Percentiles rank a stretch among this genome's conserved stretches.
Conservation (phyloP, 1,284 basidiomycete genomes). For the Takashimella koratensis region DNA sequence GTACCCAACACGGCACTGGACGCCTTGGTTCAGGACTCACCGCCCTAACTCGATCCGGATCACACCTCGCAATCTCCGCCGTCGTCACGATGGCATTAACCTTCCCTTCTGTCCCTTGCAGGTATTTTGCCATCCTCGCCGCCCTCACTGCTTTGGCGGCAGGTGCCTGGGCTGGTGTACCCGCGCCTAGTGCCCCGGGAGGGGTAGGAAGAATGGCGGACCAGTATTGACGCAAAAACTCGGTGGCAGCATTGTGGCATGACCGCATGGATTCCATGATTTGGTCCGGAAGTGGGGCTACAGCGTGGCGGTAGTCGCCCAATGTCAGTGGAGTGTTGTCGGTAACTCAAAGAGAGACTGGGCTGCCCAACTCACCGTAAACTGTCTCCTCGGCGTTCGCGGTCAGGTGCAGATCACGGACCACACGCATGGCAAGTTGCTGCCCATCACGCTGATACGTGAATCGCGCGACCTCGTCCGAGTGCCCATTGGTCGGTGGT, state of each 20-base stretch:
- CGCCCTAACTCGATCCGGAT: slow-evolving; percentile 61
- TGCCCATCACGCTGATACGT: slow-evolving; percentile 32
- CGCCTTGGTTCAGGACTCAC: slow-evolving; percentile 52
- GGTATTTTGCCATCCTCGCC: slow-evolving; percentile 77
- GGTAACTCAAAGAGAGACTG: no score
- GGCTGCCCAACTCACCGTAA: no score
- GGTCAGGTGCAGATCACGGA: slow-evolving; percentile 36
- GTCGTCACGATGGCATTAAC: slow-evolving; percentile 67
- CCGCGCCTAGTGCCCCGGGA: slow-evolving; percentile 53
- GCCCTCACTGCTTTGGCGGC: slow-evolving; percentile 65
- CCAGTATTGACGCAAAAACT: slow-evolving; percentile 97
- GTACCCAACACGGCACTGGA: no score
- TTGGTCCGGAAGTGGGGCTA: slow-evolving; percentile 73
- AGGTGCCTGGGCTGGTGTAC: slow-evolving; percentile 16
- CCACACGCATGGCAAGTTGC: slow-evolving; percentile 26
- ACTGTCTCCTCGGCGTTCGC: slow-evolving; percentile 35
- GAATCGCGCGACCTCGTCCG: slow-evolving; percentile 20
- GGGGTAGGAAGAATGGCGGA: slow-evolving; percentile 73
- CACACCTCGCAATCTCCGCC: slow-evolving; percentile 61
- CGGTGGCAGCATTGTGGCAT: slow-evolving; percentile 87
- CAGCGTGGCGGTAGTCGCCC: background rate
- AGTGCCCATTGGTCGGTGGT: slow-evolving; percentile 8
- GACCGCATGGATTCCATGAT: slow-evolving; percentile 78
- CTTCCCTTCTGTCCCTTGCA: slow-evolving; percentile 73
- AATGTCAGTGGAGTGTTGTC: background rate